Conservation (phyloP, 345 rosid species). For the Durio zibethinus region DNA sequence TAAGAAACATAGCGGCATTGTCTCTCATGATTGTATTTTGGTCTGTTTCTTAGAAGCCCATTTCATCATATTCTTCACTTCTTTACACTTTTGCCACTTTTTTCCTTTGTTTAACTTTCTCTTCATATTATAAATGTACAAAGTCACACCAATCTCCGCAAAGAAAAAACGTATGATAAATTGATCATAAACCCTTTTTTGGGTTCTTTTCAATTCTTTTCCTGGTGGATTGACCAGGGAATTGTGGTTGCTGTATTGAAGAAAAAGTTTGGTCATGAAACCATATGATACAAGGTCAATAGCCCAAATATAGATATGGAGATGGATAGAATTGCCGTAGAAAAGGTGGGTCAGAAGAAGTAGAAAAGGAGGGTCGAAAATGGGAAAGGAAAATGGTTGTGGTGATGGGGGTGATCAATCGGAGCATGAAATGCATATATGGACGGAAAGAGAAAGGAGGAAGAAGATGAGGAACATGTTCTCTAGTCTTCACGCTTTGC, state of each 20-base stretch:
- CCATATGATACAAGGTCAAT: not conserved
- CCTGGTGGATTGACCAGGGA: not conserved
- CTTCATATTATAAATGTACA: not conserved
- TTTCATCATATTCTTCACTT: not conserved
- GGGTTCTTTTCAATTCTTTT: not conserved
- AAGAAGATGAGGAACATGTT: conserved; percentile 64
- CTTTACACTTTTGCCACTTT: not conserved
- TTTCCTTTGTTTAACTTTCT: not conserved
- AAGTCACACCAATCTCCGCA: not conserved
- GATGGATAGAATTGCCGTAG: conserved; percentile 5
- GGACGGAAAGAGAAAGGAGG: conserved; percentile 61
- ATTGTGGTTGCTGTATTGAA: too few relatives aligned
- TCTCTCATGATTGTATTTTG: conserved; percentile 18
- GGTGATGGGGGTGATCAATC: conserved; percentile 24
- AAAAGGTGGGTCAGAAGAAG: conserved; percentile 18
- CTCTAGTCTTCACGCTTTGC: conserved; percentile 49
- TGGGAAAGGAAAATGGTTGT: not conserved
- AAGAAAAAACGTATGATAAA: not conserved
- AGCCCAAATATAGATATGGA: not conserved
- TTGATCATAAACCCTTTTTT: not conserved
- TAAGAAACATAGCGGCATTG: conserved; percentile 5
- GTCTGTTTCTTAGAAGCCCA: not conserved
- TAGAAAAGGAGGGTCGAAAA: conserved; percentile 12
- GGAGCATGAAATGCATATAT: conserved; percentile 44
- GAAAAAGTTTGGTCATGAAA: not conserved